These are phyloP conservation scores for Trichophyton rubrum DNA, from an alignment of 2,329 filamentous ascomycete genomes.

Conservation along the genomic window DNA sequence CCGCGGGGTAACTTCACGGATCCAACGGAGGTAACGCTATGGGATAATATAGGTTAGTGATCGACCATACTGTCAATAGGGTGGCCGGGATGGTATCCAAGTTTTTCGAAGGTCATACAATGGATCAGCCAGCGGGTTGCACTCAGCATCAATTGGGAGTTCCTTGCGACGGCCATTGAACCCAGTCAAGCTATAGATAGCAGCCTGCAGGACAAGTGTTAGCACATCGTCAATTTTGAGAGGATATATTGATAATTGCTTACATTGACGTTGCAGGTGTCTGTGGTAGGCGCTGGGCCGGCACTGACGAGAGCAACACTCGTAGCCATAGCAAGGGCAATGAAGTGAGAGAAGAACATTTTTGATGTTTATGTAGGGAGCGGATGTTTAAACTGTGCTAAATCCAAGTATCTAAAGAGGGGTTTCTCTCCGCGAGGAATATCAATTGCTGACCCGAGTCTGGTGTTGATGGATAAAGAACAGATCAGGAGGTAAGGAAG, in stretches of 20 bases:
- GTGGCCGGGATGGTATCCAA: too few relatives aligned
- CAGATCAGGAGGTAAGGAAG: neutral
- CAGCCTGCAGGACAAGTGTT: neutral
- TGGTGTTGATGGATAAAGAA: neutral
- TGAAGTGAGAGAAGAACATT: neutral
- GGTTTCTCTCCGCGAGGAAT: neutral
- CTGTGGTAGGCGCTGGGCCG: neutral
- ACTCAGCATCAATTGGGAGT: neutral
- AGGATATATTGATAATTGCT: neutral
- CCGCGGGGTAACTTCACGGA: neutral
- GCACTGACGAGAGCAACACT: neutral
- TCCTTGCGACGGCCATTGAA: conserved; percentile 2
- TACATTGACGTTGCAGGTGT: conserved; percentile 1
- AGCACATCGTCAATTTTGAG: neutral
- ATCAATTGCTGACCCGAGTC: too few relatives aligned
- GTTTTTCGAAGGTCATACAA: neutral
- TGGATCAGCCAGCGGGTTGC: neutral
- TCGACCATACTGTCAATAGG: neutral
- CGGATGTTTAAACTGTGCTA: neutral
- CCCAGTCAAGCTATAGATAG: neutral
- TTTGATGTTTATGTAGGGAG: neutral
- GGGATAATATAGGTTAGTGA: neutral
- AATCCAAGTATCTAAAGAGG: neutral
- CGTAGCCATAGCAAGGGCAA: neutral
- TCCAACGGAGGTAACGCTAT: neutral